Evolutionary conservation across 768 basidiomycete species (phyloP).

Genomic region (Cystofilobasidium capitatum): DNA sequence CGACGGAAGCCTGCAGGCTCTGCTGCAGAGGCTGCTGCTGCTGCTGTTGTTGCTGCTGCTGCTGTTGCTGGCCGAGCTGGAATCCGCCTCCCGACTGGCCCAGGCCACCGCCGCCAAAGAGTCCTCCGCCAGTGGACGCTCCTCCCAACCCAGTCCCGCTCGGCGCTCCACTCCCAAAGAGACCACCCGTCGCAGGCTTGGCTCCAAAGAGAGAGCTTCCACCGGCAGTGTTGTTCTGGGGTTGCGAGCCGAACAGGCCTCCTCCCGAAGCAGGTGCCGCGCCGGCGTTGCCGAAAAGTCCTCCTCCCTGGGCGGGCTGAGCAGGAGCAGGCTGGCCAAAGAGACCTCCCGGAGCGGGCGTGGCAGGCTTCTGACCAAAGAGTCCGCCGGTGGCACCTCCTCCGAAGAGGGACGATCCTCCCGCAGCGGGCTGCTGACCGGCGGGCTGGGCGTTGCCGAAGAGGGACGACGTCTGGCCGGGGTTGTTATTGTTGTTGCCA

Average conservation of each 20-base stretch:
- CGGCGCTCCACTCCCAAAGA: background rate
- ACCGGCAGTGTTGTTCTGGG: background rate
- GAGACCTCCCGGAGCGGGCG: conserved; percentile 27
- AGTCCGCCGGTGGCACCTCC: conserved; percentile 23
- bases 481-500: conserved; percentile 12
- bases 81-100: background rate
- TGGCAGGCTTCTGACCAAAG: conserved; percentile 29
- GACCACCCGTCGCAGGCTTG: conserved; percentile 2
- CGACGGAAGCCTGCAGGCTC: conserved; percentile 56
- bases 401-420: conserved; percentile 13
- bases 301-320: conserved; percentile 11
- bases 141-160: background rate
- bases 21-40: conserved; percentile 29
- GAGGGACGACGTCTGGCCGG: background rate
- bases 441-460: conserved; percentile 4
- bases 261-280: conserved; percentile 18
- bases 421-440: conserved; percentile 1
- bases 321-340: conserved; percentile 28
- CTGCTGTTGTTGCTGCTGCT: conserved; percentile 29
- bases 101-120: conserved; percentile 11
- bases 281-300: conserved; percentile 12
- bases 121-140: background rate
- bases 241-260: conserved; percentile 19
- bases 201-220: conserved; percentile 7
- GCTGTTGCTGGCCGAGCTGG: conserved; percentile 28